These are phyloP conservation scores for Echium plantagineum DNA, from an alignment of 257 asterid species.

Conservation along the genomic window DNA sequence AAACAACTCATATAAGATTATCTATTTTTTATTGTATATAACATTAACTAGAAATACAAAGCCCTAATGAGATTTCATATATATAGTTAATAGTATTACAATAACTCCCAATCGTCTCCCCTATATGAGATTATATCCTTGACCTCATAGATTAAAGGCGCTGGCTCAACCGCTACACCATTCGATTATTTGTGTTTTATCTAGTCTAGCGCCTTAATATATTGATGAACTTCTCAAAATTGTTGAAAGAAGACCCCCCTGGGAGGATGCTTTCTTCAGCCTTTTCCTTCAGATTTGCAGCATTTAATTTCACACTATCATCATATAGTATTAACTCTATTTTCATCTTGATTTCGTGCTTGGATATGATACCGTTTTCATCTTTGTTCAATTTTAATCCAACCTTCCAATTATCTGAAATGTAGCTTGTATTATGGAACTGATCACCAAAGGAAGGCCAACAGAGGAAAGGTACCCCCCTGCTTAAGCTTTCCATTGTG, in stretches of 20 bases:
- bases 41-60: too few relatives aligned
- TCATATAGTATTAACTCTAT: slow-evolving; percentile 24
- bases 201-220: slow-evolving; percentile 33
- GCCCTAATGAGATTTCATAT: too few relatives aligned
- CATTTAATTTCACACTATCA: slow-evolving; percentile 21
- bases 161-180: too few relatives aligned
- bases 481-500: slow-evolving; percentile 38
- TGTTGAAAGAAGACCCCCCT: slow-evolving; percentile 32
- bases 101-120: too few relatives aligned
- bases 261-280: slow-evolving; percentile 11
- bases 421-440: slow-evolving; percentile 38
- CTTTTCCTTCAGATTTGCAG: slow-evolving; percentile 22
- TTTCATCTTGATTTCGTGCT: slow-evolving; percentile 27
- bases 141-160: too few relatives aligned
- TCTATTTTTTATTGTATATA: too few relatives aligned
- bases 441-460: slow-evolving; percentile 60
- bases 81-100: too few relatives aligned
- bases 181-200: too few relatives aligned
- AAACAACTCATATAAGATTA: too few relatives aligned
- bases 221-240: slow-evolving; percentile 24
- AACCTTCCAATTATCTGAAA: slow-evolving; percentile 54
- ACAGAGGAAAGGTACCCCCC: slow-evolving; percentile 44
- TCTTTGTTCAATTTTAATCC: slow-evolving; percentile 26
- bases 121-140: too few relatives aligned
- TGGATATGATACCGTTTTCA: slow-evolving; percentile 12